Base-by-base conservation (phyloP, 2,329 filamentous ascomycete genomes). In the Moelleriella libera region DNA sequence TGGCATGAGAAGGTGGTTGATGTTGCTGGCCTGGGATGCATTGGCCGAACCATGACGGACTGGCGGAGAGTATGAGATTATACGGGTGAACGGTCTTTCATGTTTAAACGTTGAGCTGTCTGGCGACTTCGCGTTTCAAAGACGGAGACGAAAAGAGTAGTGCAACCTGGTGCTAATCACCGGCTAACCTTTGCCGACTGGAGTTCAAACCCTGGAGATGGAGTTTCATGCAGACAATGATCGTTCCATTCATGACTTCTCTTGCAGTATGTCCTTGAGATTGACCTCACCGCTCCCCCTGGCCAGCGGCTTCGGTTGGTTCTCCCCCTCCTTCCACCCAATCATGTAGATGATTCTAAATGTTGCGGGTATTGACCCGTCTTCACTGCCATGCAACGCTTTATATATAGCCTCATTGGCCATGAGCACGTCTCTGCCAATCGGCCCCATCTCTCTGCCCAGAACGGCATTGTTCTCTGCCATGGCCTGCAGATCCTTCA, bases 1-100 rank as follows among this genome's bases (percentile, higher is more conserved):
- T 98, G 92, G 92, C 92, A 98, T 63, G 92, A 98, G 73, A 98
- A 96, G 76, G 78, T 96, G 52, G 88, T 97, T 5, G 92, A 98
- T 60, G 82, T 96, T 59, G 87, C 88, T 39, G 92, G 92, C 29
- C 74, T 88, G 55, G 92, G 92, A 43, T 88, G 85, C 64, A 92
- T 98, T 67, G 86, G 88, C 52, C 80, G 92, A 58, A 88, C 88
- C 55, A 96, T 98, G 89, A 92, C 88, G 41, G 92, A 98, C 72
- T 86, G 90, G 71, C 82, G 92, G 60, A 92, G 85, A 58, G 90
- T 64, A 48, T 64, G 61, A 43, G 28, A 31, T 42, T 43, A 47
- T 11, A 34, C 6, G 47, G 28, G 11, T n/a, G 14, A 8, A 2
- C 42, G n/a, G 12, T 39, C 34, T 39, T 39, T 39, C 9, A 39